Percentiles rank a stretch among this genome's conserved stretches.
Conservation (phyloP, 2,329 filamentous ascomycete genomes). For the Remersonia thermophila region DNA sequence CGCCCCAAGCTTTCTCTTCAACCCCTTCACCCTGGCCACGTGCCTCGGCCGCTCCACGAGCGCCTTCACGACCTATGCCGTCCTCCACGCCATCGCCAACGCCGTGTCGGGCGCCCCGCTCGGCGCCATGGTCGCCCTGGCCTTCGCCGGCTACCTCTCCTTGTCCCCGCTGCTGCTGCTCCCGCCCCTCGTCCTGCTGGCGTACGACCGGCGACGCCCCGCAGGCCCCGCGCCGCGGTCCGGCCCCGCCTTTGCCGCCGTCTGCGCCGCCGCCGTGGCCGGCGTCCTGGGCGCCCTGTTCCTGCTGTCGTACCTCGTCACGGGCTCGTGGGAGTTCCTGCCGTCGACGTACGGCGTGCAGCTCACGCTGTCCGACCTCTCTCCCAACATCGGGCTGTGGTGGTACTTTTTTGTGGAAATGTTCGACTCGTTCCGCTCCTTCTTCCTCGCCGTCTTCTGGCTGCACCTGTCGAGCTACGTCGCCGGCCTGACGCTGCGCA, state of each 20-base stretch:
- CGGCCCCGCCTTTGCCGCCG: constrained; percentile 37
- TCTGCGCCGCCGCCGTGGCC: constrained; percentile 40
- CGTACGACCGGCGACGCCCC: constrained; percentile 52
- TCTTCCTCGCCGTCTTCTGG: constrained; percentile 98
- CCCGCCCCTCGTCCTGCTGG: constrained; percentile 67
- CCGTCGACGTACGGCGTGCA: constrained; percentile 86
- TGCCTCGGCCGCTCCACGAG: constrained; percentile 83
- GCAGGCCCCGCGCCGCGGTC: constrained; percentile 23
- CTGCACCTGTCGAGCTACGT: constrained; percentile 86
- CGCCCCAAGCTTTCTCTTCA: constrained; percentile 88
- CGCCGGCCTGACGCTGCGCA: constrained; percentile 67
- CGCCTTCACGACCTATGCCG: constrained; percentile 78
- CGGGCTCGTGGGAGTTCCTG: constrained; percentile 78
- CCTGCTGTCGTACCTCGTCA: constrained; percentile 58
- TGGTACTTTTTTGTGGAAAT: constrained; percentile 99
- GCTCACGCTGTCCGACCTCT: constrained; percentile 78
- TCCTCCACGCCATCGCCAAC: constrained; percentile 71
- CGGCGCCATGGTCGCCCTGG: constrained; percentile 71
- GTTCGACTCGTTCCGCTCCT: constrained; percentile 94
- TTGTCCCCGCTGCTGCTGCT: constrained; percentile 84
- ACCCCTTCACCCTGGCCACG: constrained; percentile 83
- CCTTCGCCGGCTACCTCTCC: constrained; percentile 80
- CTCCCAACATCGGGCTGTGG: constrained; percentile 92
- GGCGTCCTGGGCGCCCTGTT: constrained; percentile 51
- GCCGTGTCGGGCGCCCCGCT: constrained; percentile 62